Percentiles rank a stretch among this genome's conserved stretches.
phyloP scores from a whole-genome alignment of 2,329 filamentous ascomycete genomes.

The Albifimbria verrucaria region DNA sequence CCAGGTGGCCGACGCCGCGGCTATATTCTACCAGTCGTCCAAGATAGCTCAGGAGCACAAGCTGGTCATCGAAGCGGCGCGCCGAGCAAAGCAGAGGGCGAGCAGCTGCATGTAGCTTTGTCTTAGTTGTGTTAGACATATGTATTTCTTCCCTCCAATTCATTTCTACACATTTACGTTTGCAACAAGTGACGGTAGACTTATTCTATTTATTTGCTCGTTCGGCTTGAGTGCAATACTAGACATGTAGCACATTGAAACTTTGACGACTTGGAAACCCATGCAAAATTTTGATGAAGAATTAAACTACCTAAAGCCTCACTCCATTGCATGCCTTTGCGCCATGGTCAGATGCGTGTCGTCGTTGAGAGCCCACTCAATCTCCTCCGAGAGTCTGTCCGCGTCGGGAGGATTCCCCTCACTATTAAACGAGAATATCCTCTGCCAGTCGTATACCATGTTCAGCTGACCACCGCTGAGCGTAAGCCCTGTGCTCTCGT shows the following conservation, averaged over 20 bases:
- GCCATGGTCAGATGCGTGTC: slow-evolving; percentile 2
- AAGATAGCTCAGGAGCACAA: neutral
- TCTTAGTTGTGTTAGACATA: too few species aligned
- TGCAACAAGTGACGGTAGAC: too few species aligned
- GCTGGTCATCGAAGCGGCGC: too few species aligned
- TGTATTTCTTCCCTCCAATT: too few species aligned
- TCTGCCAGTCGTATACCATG: slow-evolving; percentile 6
- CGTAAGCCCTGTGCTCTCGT: slow-evolving; percentile 4
- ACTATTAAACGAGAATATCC: slow-evolving; percentile 5
- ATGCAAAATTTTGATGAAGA: too few species aligned
- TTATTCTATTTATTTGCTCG: too few species aligned
- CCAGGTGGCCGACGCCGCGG: neutral
- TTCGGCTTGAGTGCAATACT: neutral
- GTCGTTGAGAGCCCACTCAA: slow-evolving; percentile 2
- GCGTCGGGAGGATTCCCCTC: slow-evolving; percentile 5
- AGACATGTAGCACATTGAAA: neutral
- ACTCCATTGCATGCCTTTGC: slow-evolving; percentile 5
- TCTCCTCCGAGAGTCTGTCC: slow-evolving; percentile 5
- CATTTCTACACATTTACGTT: too few species aligned
- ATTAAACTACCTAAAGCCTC: too few species aligned
- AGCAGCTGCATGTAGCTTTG: too few species aligned
- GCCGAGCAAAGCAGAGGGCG: neutral
- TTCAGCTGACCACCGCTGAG: slow-evolving; percentile 6
- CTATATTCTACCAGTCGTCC: neutral
- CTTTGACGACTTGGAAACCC: neutral